phyloP scores from a whole-genome alignment of 169 alveolate species.

The Plasmodium blacklocki region DNA sequence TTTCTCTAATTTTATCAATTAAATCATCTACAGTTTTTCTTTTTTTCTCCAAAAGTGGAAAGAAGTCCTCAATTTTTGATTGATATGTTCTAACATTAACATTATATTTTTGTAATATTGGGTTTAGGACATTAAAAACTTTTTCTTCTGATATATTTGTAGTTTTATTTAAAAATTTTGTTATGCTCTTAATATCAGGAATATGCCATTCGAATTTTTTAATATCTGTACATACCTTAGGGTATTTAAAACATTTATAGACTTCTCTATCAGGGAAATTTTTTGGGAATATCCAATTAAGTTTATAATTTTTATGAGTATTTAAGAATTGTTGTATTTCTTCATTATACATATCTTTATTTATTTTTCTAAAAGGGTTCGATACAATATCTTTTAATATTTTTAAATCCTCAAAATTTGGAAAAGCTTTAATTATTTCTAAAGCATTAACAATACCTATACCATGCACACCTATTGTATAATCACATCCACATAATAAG shows the following conservation, averaged over 20 bases:
- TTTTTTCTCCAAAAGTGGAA: conserved; percentile 59
- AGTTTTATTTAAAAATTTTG: conserved; percentile 22
- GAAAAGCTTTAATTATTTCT: conserved; percentile 93
- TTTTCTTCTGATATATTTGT: conserved; percentile 62
- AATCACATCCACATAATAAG: conserved; percentile 95
- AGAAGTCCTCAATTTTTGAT: conserved; percentile 43
- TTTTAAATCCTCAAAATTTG: conserved; percentile 87
- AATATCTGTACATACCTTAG: conserved; percentile 75
- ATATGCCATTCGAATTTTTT: conserved; percentile 53
- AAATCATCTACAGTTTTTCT: conserved; percentile 54
- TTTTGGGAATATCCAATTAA: conserved; percentile 83
- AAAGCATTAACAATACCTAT: conserved; percentile 96
- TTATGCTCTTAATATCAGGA: conserved; percentile 30
- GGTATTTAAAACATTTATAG: conserved; percentile 81
- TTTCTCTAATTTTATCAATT: conserved; percentile 25
- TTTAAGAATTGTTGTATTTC: conserved; percentile 76
- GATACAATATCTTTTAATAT: conserved; percentile 88
- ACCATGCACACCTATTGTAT: conserved; percentile 96
- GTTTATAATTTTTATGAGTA: conserved; percentile 83
- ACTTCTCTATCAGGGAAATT: conserved; percentile 87
- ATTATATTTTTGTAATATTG: conserved; percentile 52
- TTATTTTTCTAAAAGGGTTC: conserved; percentile 74
- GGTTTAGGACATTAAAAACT: conserved; percentile 42
- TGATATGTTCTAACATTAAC: conserved; percentile 51
- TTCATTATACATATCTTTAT: conserved; percentile 74